Percentiles rank a stretch among this genome's conserved stretches.
Conservation (phyloP, 2,329 filamentous ascomycete genomes). For the Madurella fahalii region DNA sequence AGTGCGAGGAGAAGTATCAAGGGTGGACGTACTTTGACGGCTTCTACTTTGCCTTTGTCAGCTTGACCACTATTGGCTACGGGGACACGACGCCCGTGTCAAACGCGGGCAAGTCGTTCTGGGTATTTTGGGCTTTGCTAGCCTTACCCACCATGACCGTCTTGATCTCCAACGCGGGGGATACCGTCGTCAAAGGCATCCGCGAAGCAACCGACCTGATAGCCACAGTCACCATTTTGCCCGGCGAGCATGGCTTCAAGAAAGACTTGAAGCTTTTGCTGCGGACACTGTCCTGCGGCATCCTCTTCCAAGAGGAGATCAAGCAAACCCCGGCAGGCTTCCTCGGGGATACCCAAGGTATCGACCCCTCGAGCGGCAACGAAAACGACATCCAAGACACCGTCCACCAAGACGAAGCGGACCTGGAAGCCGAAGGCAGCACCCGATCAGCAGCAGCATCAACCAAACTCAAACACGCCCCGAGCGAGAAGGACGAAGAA, state of each 20-base stretch:
- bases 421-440: conserved; percentile 16
- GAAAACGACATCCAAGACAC: conserved; percentile 29
- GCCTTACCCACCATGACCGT: conserved; percentile 86
- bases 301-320: conserved; percentile 37
- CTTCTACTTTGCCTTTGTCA: conserved; percentile 82
- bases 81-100: conserved; percentile 75
- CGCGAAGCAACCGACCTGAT: conserved; percentile 52
- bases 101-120: conserved; percentile 77
- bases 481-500: conserved; percentile 5
- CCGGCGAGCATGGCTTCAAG: conserved; percentile 49
- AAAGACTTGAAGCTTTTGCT: conserved; percentile 43
- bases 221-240: conserved; percentile 58
- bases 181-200: conserved; percentile 69
- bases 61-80: conserved; percentile 81
- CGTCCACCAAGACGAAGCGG: conserved; percentile 27
- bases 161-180: conserved; percentile 76
- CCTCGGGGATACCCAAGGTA: conserved; percentile 34
- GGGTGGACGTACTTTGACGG: conserved; percentile 72
- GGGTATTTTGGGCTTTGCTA: conserved; percentile 87
- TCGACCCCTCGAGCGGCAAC: conserved; percentile 24
- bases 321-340: conserved; percentile 41
- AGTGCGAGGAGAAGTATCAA: conserved; percentile 50
- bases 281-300: conserved; percentile 41
- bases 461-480: neutral
- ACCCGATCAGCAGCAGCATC: neutral